Conservation (phyloP, 495 filamentous ascomycete species). For the Schizothecium vesticola region DNA sequence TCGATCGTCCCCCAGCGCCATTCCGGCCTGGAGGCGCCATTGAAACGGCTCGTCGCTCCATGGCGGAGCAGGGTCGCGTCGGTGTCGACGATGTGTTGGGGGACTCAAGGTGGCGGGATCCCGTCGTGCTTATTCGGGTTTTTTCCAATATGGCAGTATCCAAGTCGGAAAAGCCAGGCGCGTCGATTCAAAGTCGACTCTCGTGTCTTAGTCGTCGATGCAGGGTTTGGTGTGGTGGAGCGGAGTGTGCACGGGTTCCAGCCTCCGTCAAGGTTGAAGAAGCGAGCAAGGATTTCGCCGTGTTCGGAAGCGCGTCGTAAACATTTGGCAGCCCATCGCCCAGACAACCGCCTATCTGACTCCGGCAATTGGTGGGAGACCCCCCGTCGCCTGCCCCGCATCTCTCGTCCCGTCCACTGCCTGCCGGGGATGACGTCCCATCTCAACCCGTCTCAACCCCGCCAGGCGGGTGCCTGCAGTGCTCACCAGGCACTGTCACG, state of each 20-base stretch:
- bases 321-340: background rate
- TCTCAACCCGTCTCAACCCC: background rate
- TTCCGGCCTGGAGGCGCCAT: constrained; percentile 17
- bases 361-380: background rate
- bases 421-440: constrained; percentile 17
- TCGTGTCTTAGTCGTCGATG: background rate
- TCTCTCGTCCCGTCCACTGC: background rate
- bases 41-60: constrained; percentile 31
- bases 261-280: background rate
- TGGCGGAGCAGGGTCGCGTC: constrained; percentile 22
- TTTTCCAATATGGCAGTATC: too few species aligned
- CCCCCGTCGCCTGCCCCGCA: background rate
- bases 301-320: background rate
- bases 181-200: background rate
- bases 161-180: background rate
- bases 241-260: constrained; percentile 11
- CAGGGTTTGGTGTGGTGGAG: constrained; percentile 2
- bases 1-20: constrained; percentile 18
- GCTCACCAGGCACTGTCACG: constrained; percentile 8
- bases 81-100: background rate
- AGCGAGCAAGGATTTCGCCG: constrained; percentile 5
- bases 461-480: background rate
- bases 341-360: background rate
- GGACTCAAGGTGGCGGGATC: background rate
- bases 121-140: background rate